phyloP scores from a whole-genome alignment of 208 protist genomes.

The Trypanosoma cruzi region DNA sequence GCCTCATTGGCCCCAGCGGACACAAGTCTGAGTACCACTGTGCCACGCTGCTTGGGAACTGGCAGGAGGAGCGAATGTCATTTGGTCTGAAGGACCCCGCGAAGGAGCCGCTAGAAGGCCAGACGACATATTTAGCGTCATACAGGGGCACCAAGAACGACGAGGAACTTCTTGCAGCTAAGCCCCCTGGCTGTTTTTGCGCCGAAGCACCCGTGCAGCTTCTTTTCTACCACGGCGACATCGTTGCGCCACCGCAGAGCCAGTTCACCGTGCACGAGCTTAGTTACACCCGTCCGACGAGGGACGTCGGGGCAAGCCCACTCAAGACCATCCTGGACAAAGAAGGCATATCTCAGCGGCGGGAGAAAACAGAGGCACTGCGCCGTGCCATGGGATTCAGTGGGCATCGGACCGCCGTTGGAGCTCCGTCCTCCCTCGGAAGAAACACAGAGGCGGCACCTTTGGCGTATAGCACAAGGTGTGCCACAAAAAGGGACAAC shows the following conservation, averaged over 20 bases:
- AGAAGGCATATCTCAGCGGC: constrained; percentile 48
- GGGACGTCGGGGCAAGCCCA: constrained; percentile 36
- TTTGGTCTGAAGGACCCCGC: constrained; percentile 34
- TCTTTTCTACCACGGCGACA: constrained; percentile 87
- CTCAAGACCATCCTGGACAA: constrained; percentile 67
- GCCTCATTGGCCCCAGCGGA: constrained; percentile 33
- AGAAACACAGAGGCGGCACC: constrained; percentile 6
- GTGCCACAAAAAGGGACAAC: not conserved
- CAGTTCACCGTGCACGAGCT: constrained; percentile 65
- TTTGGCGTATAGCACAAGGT: not conserved
- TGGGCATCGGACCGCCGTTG: not conserved
- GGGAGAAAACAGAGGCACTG: constrained; percentile 29
- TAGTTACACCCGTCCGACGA: constrained; percentile 53
- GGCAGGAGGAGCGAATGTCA: constrained; percentile 78
- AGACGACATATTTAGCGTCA: constrained; percentile 60
- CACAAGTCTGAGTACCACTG: constrained; percentile 88
- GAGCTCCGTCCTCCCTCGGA: not conserved
- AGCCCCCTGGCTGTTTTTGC: constrained; percentile 57
- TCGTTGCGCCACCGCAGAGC: constrained; percentile 50
- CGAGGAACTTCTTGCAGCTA: constrained; percentile 41
- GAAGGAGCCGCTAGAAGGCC: constrained; percentile 24
- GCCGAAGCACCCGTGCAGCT: constrained; percentile 66
- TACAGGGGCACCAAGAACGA: constrained; percentile 42
- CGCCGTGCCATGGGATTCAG: constrained; percentile 32
- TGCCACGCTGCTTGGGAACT: constrained; percentile 84